Evolutionary conservation across 2,329 filamentous ascomycete species (phyloP).

Genomic region (Penicillium sp.): DNA sequence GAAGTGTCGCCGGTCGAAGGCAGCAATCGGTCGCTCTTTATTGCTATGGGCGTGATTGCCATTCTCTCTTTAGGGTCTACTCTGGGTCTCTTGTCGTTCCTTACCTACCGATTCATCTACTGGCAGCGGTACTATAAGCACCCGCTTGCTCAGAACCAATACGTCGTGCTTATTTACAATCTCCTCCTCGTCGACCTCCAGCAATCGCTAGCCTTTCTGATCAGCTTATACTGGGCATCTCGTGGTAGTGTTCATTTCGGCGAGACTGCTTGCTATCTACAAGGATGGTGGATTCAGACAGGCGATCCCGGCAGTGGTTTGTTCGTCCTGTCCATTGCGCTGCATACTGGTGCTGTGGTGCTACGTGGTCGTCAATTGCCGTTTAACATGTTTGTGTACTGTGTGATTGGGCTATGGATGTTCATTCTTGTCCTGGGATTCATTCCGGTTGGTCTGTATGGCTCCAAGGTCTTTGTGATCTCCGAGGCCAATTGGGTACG

Average conservation of each 20-base stretch:
- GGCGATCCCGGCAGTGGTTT: slow-evolving; percentile 54
- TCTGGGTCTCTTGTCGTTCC: slow-evolving; percentile 39
- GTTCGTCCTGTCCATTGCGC: slow-evolving; percentile 54
- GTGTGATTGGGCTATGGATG: slow-evolving; percentile 48
- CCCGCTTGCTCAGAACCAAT: slow-evolving; percentile 55
- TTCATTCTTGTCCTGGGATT: slow-evolving; percentile 50
- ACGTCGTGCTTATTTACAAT: slow-evolving; percentile 55
- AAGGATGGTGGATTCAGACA: slow-evolving; percentile 55
- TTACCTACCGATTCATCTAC: slow-evolving; percentile 52
- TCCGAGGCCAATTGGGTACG: slow-evolving; percentile 53
- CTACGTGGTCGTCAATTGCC: slow-evolving; percentile 50
- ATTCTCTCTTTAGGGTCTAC: slow-evolving; percentile 40
- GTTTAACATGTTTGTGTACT: slow-evolving; percentile 46
- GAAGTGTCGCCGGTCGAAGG: slow-evolving; percentile 19
- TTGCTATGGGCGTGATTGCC: slow-evolving; percentile 49
- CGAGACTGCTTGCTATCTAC: slow-evolving; percentile 50
- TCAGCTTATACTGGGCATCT: slow-evolving; percentile 49
- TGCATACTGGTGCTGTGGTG: slow-evolving; percentile 54
- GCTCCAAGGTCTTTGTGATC: slow-evolving; percentile 46
- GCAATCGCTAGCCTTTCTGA: slow-evolving; percentile 50
- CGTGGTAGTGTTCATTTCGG: slow-evolving; percentile 45
- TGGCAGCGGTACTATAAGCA: slow-evolving; percentile 52
- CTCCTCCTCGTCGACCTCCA: slow-evolving; percentile 53
- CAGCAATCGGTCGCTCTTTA: slow-evolving; percentile 45
- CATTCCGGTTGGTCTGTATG: slow-evolving; percentile 48